Percentiles rank a stretch among this genome's conserved stretches.
Evolutionary conservation across 1,284 basidiomycete genomes (phyloP).

Genomic region (Blastosporella zonata): DNA sequence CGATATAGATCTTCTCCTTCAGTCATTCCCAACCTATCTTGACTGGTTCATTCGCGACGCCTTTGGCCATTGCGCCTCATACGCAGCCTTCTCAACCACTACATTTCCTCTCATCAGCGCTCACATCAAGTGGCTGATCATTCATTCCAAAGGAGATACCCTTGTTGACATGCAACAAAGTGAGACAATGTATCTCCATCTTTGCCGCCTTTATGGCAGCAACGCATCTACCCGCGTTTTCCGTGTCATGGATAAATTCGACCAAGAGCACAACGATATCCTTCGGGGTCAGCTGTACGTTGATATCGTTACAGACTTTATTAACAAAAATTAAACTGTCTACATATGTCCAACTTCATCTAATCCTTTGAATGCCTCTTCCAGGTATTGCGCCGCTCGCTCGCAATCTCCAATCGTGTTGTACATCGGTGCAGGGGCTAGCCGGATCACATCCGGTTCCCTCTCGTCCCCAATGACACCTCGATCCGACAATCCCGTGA

Average conservation of each 20-base stretch:
- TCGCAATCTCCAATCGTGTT: conserved; percentile 79
- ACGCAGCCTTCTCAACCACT: conserved; percentile 47
- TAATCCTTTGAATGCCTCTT: conserved; percentile 46
- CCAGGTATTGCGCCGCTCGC: conserved; percentile 59
- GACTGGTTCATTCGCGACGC: conserved; percentile 62
- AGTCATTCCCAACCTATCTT: conserved; percentile 60
- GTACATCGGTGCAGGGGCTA: conserved; percentile 84
- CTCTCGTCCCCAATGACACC: conserved; percentile 91
- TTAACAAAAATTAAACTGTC: conserved; percentile 18
- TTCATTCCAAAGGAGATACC: conserved; percentile 71
- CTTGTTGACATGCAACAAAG: conserved; percentile 66
- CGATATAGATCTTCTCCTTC: conserved; percentile 62
- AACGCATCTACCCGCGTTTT: conserved; percentile 29
- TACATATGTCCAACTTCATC: conserved; percentile 1
- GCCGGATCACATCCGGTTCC: conserved; percentile 84
- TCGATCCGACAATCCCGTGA: conserved; percentile 53
- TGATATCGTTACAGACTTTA: conserved; percentile 45
- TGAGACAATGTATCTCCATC: conserved; percentile 50
- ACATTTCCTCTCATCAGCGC: conserved; percentile 34
- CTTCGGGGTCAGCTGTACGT: conserved; percentile 44
- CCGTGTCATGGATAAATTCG: conserved; percentile 44
- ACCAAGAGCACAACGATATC: conserved; percentile 56
- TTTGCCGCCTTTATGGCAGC: conserved; percentile 37
- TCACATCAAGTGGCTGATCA: conserved; percentile 59
- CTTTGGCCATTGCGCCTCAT: conserved; percentile 53